These are phyloP conservation scores for Solanum rostratum DNA, from an alignment of 257 asterid genomes.

Conservation along the genomic window DNA sequence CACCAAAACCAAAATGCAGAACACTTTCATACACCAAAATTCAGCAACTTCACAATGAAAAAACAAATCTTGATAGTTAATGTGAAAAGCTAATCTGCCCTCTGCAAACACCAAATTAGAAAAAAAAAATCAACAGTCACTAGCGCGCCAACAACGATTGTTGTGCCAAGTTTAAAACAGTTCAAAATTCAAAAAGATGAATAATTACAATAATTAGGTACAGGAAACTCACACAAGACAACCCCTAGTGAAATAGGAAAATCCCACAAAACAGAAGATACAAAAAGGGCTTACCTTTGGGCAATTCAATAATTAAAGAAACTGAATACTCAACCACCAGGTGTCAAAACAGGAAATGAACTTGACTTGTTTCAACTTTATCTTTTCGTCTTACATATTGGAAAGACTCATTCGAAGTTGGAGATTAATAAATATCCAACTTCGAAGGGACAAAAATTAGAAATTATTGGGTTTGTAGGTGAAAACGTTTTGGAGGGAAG, in stretches of 20 bases:
- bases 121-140: conserved; percentile 15
- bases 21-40: neutral
- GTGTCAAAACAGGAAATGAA: neutral
- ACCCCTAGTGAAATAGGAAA: neutral
- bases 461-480: neutral
- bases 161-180: conserved; percentile 13
- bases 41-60: neutral
- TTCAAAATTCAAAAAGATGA: neutral
- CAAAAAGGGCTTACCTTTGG: neutral
- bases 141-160: conserved; percentile 24
- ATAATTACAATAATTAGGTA: neutral
- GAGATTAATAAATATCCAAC: neutral
- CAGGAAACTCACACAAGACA: neutral
- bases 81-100: neutral
- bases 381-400: neutral
- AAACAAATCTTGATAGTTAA: neutral
- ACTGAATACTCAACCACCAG: neutral
- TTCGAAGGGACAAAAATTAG: neutral
- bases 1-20: neutral
- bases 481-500: conserved; percentile 18
- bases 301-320: neutral
- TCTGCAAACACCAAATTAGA: neutral
- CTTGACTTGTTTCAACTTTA: neutral
- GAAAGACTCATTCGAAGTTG: neutral
- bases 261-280: neutral